phyloP scores from a whole-genome alignment of 768 basidiomycete genomes.

The Tulasnella sp. region DNA sequence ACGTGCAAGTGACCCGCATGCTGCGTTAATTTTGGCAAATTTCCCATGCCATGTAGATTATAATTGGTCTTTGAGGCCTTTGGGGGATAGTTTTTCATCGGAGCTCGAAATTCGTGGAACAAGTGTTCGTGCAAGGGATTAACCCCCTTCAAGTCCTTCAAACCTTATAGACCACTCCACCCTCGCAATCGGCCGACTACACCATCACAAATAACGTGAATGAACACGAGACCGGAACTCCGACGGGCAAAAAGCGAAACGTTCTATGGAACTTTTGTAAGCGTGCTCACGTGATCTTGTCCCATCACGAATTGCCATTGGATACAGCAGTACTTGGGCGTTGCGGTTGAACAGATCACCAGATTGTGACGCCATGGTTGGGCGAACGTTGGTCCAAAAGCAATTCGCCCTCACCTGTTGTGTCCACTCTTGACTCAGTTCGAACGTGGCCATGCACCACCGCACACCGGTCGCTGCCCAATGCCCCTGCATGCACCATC shows the following conservation, averaged over 20 bases:
- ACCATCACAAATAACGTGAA: neutral
- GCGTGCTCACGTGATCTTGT: neutral
- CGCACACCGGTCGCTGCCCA: neutral
- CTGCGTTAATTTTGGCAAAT: neutral
- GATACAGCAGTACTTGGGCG: too few species aligned
- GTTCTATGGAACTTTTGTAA: neutral
- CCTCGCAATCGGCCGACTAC: neutral
- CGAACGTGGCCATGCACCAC: neutral
- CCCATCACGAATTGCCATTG: too few species aligned
- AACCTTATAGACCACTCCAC: neutral
- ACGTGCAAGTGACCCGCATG: neutral
- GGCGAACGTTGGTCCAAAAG: neutral
- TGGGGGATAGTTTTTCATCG: neutral
- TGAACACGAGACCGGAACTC: neutral
- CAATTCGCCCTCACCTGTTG: neutral
- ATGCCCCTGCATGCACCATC: too few species aligned
- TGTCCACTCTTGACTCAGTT: neutral
- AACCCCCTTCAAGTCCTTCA: neutral
- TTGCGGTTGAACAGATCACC: neutral
- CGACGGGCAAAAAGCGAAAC: neutral
- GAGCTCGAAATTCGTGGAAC: neutral
- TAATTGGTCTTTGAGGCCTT: neutral
- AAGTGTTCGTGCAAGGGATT: neutral
- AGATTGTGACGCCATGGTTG: neutral
- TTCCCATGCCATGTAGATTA: neutral